Evolutionary conservation across 306 rosid genomes (phyloP).

Genomic region (Vigna reflexopilosa): DNA sequence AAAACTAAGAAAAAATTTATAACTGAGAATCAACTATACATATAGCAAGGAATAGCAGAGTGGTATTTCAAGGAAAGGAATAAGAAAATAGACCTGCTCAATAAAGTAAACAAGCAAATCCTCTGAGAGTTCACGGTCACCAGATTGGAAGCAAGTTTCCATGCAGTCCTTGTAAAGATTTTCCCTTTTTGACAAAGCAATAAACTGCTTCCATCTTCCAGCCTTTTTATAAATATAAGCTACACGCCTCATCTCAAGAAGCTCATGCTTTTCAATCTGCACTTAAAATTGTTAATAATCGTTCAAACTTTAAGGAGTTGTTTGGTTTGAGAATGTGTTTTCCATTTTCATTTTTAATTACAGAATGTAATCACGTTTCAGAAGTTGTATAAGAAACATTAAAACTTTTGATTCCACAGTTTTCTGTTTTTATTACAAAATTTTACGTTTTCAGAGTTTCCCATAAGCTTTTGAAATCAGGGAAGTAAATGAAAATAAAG

Average conservation of each 20-base stretch:
- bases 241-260: slow-evolving; percentile 97
- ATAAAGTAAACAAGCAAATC: slow-evolving; percentile 92
- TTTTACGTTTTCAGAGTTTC: neutral
- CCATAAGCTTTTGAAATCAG: neutral
- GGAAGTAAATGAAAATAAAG: neutral
- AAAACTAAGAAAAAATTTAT: too few species aligned
- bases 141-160: slow-evolving; percentile 96
- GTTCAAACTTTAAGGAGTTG: neutral
- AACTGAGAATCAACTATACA: too few species aligned
- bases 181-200: slow-evolving; percentile 93
- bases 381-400: neutral
- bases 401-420: neutral
- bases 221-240: slow-evolving; percentile 94
- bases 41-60: neutral
- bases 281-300: slow-evolving; percentile 19
- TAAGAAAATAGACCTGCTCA: slow-evolving; percentile 64
- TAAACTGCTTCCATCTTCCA: slow-evolving; percentile 97
- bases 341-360: neutral
- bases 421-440: neutral
- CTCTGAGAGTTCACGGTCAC: slow-evolving; percentile 93
- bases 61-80: slow-evolving; percentile 27
- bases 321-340: neutral
- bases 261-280: slow-evolving; percentile 96
- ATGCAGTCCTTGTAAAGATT: slow-evolving; percentile 94
- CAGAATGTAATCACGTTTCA: neutral